Evolutionary conservation across 2,329 filamentous ascomycete species (phyloP).

Genomic region (Fusarium euwallaceae): DNA sequence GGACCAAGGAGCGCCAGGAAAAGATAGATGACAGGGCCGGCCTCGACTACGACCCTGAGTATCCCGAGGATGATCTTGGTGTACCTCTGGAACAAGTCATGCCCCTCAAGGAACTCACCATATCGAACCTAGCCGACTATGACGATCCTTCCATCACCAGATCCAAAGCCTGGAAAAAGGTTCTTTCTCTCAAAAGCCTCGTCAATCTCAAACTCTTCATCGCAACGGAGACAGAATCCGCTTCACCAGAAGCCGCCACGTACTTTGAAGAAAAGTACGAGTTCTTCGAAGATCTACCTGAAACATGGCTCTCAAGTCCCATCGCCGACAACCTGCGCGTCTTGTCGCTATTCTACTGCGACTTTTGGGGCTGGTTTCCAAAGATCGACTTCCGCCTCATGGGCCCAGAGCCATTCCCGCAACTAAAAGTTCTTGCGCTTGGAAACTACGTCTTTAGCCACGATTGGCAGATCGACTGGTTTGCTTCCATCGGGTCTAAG

Average conservation of each 20-base stretch:
- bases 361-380: slow-evolving; percentile 58
- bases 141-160: background rate
- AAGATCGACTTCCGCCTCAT: slow-evolving; percentile 51
- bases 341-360: slow-evolving; percentile 54
- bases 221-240: background rate
- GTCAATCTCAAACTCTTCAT: slow-evolving; percentile 22
- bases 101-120: slow-evolving; percentile 13
- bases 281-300: slow-evolving; percentile 20
- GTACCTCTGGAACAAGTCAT: background rate
- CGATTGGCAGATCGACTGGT: slow-evolving; percentile 62
- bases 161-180: slow-evolving; percentile 16
- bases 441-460: slow-evolving; percentile 58
- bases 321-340: slow-evolving; percentile 46
- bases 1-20: slow-evolving; percentile 4
- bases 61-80: background rate
- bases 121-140: slow-evolving; percentile 22
- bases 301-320: slow-evolving; percentile 36
- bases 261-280: background rate
- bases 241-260: background rate
- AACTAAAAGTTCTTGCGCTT: slow-evolving; percentile 55
- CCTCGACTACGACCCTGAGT: background rate
- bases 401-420: slow-evolving; percentile 48
- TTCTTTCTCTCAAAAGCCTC: background rate
- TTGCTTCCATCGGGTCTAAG: slow-evolving; percentile 51
- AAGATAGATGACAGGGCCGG: background rate